phyloP scores from a whole-genome alignment of 306 rosid species.

The Quercus mongolica region DNA sequence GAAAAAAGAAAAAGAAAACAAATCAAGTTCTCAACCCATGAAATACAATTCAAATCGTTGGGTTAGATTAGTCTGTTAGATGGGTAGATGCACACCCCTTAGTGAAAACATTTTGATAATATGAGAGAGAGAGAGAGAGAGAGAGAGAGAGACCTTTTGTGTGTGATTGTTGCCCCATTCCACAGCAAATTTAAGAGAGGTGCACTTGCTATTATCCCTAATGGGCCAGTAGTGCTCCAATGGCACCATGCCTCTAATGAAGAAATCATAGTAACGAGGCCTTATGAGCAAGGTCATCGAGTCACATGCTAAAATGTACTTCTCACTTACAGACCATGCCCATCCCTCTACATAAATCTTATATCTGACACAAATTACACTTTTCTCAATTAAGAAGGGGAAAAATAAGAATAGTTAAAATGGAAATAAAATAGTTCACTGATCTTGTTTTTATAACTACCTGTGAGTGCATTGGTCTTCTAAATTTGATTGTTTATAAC shows the following conservation, averaged over 20 bases:
- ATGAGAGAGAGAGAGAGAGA: not conserved
- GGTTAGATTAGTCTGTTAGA: no score
- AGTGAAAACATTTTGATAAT: not conserved
- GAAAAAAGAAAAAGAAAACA: no score
- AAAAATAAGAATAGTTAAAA: not conserved
- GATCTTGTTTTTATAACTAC: conserved; percentile 5
- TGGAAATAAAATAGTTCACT: not conserved
- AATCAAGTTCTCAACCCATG: no score
- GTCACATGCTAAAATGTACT: conserved; percentile 75
- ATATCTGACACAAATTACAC: conserved; percentile 28
- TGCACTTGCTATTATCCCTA: conserved; percentile 47
- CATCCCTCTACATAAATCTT: conserved; percentile 77
- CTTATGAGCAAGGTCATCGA: conserved; percentile 49
- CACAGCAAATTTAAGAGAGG: conserved; percentile 69
- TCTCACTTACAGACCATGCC: conserved; percentile 86
- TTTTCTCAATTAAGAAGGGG: not conserved
- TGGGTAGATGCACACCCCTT: no score
- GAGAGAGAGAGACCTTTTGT: conserved; percentile 28
- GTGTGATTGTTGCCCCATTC: conserved; percentile 75
- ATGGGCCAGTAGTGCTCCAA: conserved; percentile 80
- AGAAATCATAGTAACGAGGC: conserved; percentile 62
- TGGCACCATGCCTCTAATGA: conserved; percentile 62
- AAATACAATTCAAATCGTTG: no score
- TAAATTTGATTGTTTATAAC: conserved; percentile 61
- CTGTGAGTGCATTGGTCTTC: conserved; percentile 71